Percentiles rank a stretch among this genome's conserved stretches.
These are phyloP conservation scores for Ajuga chamaepitys DNA, from an alignment of 257 asterid species.

Conservation along the genomic window DNA sequence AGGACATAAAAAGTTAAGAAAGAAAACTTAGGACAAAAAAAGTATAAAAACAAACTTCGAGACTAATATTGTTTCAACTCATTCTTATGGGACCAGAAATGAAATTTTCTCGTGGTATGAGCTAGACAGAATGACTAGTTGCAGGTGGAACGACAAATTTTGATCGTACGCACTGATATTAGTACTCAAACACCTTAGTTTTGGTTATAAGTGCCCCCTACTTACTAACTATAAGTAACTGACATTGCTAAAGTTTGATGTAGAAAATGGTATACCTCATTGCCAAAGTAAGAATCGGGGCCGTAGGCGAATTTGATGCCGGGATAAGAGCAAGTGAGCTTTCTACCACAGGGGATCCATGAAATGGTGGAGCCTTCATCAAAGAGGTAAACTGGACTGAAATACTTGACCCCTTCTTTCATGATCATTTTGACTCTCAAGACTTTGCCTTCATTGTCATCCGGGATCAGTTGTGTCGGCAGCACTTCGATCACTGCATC, in stretches of 20 bases:
- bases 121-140: too few relatives aligned
- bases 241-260: not conserved
- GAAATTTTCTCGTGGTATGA: too few relatives aligned
- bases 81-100: too few relatives aligned
- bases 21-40: too few relatives aligned
- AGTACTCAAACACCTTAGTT: too few relatives aligned
- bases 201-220: too few relatives aligned
- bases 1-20: too few relatives aligned
- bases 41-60: too few relatives aligned
- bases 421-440: conserved; percentile 83
- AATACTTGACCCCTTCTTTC: conserved; percentile 84
- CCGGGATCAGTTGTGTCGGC: conserved; percentile 91
- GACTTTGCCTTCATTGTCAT: conserved; percentile 85
- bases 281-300: conserved; percentile 74
- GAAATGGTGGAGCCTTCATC: conserved; percentile 95
- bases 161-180: too few relatives aligned
- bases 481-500: conserved; percentile 89
- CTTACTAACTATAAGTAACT: too few relatives aligned
- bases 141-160: too few relatives aligned
- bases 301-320: conserved; percentile 91
- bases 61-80: too few relatives aligned
- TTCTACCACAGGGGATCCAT: conserved; percentile 99
- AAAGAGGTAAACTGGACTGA: conserved; percentile 83
- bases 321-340: conserved; percentile 94
- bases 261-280: conserved; percentile 54